Evolutionary conservation across 2,329 filamentous ascomycete species (phyloP), one percentile per base, ranked within the genome.

Genomic region (Diplodia sapinea): DNA sequence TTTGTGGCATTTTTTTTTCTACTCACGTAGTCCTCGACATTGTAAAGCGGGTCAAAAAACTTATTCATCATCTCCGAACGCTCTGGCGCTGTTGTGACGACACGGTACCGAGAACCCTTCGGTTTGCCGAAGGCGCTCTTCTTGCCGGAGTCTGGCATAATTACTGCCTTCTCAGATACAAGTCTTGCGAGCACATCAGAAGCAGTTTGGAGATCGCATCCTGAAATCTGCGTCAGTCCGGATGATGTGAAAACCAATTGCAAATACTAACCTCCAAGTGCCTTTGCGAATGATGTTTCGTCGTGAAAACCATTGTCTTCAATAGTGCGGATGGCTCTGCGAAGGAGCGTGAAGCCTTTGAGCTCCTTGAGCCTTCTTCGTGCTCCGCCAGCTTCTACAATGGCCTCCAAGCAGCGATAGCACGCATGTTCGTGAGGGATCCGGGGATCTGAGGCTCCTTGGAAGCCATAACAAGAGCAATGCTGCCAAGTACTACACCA

Each of bases 401-500:
- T 43, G 13, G 33, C 70, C 26, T 82, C 71, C n/a, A 84, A 72
- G 69, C 83, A 85, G 36, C 73, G 72, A 70, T 84, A 84, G 73
- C 83, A 85, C 17, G 77, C 76, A 71, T 85, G 81, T 17, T 62
- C 9, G 11, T 12, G 13, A 26, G 57, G 57, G 13, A 49, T 49
- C 36, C 57, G 57, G 5, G 26, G 40, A 29, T 62, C 57, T 5
- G 43, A 62, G 20, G 17, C 57, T 6, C 43, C 40, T 20, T n/a
- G 71, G 69, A 80, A 84, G 5, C 82, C 83, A 68, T 83, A 83
- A 71, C 83, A 85, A 49, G 77, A 71, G 31, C 79, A 65, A 73
- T 85, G 83, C 69, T 85, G 83, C 71, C 77, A 80, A 11, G 75
- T 80, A 47, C 75, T 70, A 70, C 82, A 85, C 68, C 79, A 82